Conservation (phyloP, 805 yeast genomes). For the Metschnikowia continentalis region DNA sequence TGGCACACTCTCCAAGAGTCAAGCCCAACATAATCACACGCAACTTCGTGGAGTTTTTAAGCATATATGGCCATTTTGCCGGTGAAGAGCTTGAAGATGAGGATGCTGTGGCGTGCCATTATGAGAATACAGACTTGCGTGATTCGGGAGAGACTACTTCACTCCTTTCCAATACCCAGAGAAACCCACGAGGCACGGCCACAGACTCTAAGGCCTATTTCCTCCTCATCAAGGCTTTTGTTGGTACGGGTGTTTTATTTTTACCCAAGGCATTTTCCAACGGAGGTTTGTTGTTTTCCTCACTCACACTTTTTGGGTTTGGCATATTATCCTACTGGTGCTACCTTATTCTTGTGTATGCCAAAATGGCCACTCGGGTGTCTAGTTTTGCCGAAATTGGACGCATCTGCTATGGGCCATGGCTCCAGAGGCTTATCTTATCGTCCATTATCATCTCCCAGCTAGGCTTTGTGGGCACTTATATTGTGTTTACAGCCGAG, state of each 20-base stretch:
- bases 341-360: conserved; percentile 56
- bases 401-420: conserved; percentile 52
- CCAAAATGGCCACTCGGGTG: conserved; percentile 58
- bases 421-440: conserved; percentile 62
- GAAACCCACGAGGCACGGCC: conserved; percentile 51
- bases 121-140: conserved; percentile 12
- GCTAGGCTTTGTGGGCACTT: conserved; percentile 77
- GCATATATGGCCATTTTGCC: conserved; percentile 81
- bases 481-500: conserved; percentile 73
- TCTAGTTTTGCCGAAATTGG: conserved; percentile 83
- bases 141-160: conserved; percentile 37
- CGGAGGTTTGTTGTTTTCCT: conserved; percentile 67
- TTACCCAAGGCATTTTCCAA: conserved; percentile 66
- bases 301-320: conserved; percentile 49
- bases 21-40: conserved; percentile 53
- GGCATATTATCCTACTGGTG: conserved; percentile 77
- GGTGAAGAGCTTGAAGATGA: conserved; percentile 76
- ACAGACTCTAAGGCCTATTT: conserved; percentile 70
- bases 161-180: conserved; percentile 20
- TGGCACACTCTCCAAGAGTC: conserved; percentile 17
- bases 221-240: conserved; percentile 65
- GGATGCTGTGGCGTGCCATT: conserved; percentile 52
- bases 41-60: conserved; percentile 72
- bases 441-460: conserved; percentile 66
- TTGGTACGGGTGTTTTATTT: conserved; percentile 73